A percentile compares a stretch with the other conserved stretches of the same genome.
Conservation (phyloP, 2,329 filamentous ascomycete genomes). For the Pseudopyricularia javanii region DNA sequence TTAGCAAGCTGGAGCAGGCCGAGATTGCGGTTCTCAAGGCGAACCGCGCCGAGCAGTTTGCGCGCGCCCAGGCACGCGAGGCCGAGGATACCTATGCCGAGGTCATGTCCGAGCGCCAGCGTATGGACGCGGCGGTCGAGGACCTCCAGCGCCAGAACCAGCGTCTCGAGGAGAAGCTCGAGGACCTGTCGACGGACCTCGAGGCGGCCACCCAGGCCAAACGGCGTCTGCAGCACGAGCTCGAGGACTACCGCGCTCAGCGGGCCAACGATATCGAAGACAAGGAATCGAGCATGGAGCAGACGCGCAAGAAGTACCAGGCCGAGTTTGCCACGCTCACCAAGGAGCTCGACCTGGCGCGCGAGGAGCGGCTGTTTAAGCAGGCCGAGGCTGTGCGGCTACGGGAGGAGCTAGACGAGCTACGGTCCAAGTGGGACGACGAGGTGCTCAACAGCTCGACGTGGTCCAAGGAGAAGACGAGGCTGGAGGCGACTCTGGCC, state of each 20-base stretch:
- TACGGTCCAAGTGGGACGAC: constrained; percentile 95
- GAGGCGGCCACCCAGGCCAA: constrained; percentile 78
- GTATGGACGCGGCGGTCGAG: constrained; percentile 77
- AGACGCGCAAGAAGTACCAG: constrained; percentile 96
- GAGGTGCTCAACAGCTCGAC: constrained; percentile 95
- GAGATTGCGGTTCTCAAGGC: constrained; percentile 93
- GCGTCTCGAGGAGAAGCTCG: constrained; percentile 77
- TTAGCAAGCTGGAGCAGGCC: constrained; percentile 90
- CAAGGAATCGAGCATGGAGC: constrained; percentile 90
- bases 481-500: constrained; percentile 78
- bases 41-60: constrained; percentile 83
- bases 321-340: constrained; percentile 79
- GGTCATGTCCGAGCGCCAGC: constrained; percentile 83
- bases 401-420: constrained; percentile 89
- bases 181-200: constrained; percentile 83
- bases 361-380: constrained; percentile 77
- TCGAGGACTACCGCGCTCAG: constrained; percentile 93
- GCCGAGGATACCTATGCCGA: constrained; percentile 83
- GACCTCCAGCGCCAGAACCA: constrained; percentile 85
- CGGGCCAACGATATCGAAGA: constrained; percentile 94
- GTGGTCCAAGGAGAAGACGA: constrained; percentile 95
- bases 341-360: constrained; percentile 84
- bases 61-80: constrained; percentile 78
- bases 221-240: constrained; percentile 89
- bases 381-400: constrained; percentile 78